phyloP scores from a whole-genome alignment of 2,329 filamentous ascomycete genomes.

The Periconia sp. region DNA sequence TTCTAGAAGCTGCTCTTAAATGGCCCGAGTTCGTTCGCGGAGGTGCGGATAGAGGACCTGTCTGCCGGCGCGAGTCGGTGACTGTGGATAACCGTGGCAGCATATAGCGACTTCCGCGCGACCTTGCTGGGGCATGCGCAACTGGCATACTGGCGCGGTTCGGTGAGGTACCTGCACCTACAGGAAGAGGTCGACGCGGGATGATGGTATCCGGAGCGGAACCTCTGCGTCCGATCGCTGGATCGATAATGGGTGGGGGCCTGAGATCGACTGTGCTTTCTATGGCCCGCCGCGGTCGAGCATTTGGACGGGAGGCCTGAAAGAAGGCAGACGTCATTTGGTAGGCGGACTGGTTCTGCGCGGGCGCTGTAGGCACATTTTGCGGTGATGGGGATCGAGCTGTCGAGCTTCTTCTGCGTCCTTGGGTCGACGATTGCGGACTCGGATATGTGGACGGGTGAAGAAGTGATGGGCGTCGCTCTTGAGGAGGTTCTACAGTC shows the following conservation, averaged over 20 bases:
- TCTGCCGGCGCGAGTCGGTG: neutral
- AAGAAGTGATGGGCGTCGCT: slow-evolving; percentile 35
- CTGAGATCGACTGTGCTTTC: slow-evolving; percentile 29
- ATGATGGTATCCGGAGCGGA: slow-evolving; percentile 27
- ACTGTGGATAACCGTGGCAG: slow-evolving; percentile 12
- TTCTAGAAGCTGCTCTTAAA: slow-evolving; percentile 1
- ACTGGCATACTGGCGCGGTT: slow-evolving; percentile 18
- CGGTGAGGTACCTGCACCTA: slow-evolving; percentile 2
- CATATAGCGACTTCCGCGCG: slow-evolving; percentile 6
- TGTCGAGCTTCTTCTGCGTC: slow-evolving; percentile 35
- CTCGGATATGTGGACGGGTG: slow-evolving; percentile 43
- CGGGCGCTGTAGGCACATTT: neutral
- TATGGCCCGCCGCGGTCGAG: slow-evolving; percentile 18
- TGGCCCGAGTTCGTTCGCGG: slow-evolving; percentile 9
- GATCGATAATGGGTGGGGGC: slow-evolving; percentile 24
- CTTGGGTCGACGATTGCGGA: slow-evolving; percentile 26
- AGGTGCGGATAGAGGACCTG: slow-evolving; percentile 14
- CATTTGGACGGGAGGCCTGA: slow-evolving; percentile 15
- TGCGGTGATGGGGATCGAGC: slow-evolving; percentile 17
- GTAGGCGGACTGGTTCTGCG: slow-evolving; percentile 23
- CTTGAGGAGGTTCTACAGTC: slow-evolving; percentile 8
- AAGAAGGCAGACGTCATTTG: slow-evolving; percentile 14
- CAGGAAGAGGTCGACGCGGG: slow-evolving; percentile 18
- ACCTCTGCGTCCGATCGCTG: slow-evolving; percentile 23
- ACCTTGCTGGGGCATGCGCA: neutral